Conservation (phyloP, 345 rosid genomes). For the Punica granatum region DNA sequence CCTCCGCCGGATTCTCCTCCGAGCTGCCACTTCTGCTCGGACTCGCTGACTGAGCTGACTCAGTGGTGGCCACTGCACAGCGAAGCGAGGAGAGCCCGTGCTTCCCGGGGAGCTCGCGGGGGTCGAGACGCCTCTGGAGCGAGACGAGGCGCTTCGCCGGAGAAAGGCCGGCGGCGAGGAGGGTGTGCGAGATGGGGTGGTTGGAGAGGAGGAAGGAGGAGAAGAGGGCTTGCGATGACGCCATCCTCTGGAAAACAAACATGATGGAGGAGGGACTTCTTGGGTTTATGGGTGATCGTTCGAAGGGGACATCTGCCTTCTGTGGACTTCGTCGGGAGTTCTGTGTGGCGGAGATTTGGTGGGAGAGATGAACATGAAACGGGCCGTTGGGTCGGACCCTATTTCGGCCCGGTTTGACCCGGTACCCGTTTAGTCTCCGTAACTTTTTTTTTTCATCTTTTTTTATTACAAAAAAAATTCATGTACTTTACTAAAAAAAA, state of each 20-base stretch:
- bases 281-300: neutral
- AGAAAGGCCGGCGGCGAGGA: constrained; percentile 13
- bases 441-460: too few relatives aligned
- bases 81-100: constrained; percentile 28
- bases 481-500: too few relatives aligned
- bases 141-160: constrained; percentile 36
- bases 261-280: constrained; percentile 2
- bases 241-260: constrained; percentile 28
- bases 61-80: constrained; percentile 48
- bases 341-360: constrained; percentile 10
- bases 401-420: too few relatives aligned
- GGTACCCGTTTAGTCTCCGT: too few relatives aligned
- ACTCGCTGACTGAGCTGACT: constrained; percentile 33
- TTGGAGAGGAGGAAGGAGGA: constrained; percentile 27
- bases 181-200: constrained; percentile 18
- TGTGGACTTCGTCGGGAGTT: neutral
- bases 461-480: too few relatives aligned
- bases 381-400: neutral
- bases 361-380: neutral
- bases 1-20: constrained; percentile 9
- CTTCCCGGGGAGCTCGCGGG: neutral
- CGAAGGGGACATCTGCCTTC: too few relatives aligned
- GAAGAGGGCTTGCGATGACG: constrained; percentile 33
- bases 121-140: constrained; percentile 20
- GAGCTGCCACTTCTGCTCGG: constrained; percentile 9